Base-by-base conservation (phyloP, 2,329 filamentous ascomycete species). In the Trichophaea hybrida region DNA sequence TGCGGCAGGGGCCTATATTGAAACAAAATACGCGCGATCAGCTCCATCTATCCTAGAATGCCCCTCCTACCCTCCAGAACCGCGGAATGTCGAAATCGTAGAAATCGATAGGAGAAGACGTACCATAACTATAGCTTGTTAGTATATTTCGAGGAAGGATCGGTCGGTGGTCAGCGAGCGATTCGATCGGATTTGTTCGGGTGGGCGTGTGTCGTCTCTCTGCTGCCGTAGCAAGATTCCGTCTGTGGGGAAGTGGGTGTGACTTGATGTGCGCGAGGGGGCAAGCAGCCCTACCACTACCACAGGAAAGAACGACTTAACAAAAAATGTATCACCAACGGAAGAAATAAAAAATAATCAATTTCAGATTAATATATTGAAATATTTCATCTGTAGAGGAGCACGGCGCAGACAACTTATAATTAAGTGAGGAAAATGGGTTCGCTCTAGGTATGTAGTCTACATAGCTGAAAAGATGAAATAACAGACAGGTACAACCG, bases 1-100 rank as follows among this genome's bases (percentile, higher is more conserved):
- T 73, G 76, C 76, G 75, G 76, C 76, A 70, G 76, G 76, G 72
- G 77, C 75, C 74, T 74, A 64, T 61, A 60, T 61, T 50, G n/a
- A 24, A 54, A n/a, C n/a, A n/a, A 17, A 17, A 54, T 54, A 12
- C 15, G 48, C 32, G 31, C 31, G 15, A 63, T 55, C 55, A n/a
- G 32, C 48, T 24, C 48, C 48, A 3, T 24, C 24, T 12, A 12
- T 33, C 13, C 48, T 24, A 51, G 32, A 3, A 15, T 51, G 13
- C 15, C 13, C n/a, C 48, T 12, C 5, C 13, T 5, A 33, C 32
- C 32, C 15, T 6, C 12, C 32, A 13, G 32, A 51, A 51, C 15
- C 48, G 15, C 48, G 32, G 31, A 51, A 24, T 51, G 15, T 51
- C 32, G 10, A 6, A 33, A 33, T 33, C 13, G 5, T 24, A 13